phyloP scores from a whole-genome alignment of 108 stramenopile species.

The Pseudonitzschia delicatissima region DNA sequence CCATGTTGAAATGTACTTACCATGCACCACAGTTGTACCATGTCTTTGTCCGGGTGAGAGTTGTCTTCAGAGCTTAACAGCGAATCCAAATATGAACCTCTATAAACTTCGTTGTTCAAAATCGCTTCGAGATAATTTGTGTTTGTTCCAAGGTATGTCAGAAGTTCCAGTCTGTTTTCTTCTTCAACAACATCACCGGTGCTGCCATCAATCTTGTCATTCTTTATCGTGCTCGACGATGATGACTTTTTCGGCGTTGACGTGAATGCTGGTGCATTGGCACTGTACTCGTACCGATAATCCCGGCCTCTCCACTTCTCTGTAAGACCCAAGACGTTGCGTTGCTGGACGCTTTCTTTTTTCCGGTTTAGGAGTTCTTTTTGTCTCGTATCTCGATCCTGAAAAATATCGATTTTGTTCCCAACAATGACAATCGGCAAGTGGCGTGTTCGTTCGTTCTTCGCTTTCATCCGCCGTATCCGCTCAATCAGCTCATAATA shows the following conservation, averaged over 20 bases:
- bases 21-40: constrained; percentile 78
- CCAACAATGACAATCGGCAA: constrained; percentile 77
- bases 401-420: constrained; percentile 72
- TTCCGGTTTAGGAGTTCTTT: constrained; percentile 1
- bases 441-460: constrained; percentile 16
- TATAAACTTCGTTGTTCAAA: constrained; percentile 29
- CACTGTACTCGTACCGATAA: constrained; percentile 68
- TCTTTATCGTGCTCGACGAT: not conserved
- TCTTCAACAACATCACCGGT: too few relatives aligned
- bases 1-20: too few relatives aligned
- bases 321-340: constrained; percentile 59
- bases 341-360: constrained; percentile 23
- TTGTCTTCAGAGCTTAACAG: constrained; percentile 68
- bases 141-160: constrained; percentile 49
- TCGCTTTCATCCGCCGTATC: constrained; percentile 27
- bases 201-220: too few relatives aligned
- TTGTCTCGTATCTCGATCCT: constrained; percentile 16
- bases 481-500: constrained; percentile 61
- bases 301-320: constrained; percentile 56
- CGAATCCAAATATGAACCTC: constrained; percentile 58
- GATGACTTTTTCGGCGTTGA: not conserved
- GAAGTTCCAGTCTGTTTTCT: constrained; percentile 30
- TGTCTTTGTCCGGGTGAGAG: constrained; percentile 58
- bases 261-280: not conserved
- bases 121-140: constrained; percentile 28